These are phyloP conservation scores for Tylopilus sp. DNA, from an alignment of 1,284 basidiomycete species.

Conservation along the genomic window DNA sequence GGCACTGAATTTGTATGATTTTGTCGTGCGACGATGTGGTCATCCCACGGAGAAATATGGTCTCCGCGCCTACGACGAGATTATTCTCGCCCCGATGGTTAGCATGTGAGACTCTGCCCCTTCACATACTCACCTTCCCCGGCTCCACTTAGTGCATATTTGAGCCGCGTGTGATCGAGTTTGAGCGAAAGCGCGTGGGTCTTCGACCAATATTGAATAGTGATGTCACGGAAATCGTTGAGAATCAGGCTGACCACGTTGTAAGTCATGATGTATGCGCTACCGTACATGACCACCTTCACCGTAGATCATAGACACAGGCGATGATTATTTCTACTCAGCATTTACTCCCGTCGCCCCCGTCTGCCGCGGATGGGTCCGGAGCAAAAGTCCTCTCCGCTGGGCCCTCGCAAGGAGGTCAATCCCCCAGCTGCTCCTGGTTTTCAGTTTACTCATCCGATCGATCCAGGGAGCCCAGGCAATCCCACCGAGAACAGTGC, in stretches of 20 bases:
- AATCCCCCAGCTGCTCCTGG: not conserved
- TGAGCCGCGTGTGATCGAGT: conserved; percentile 88
- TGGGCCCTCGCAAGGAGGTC: conserved; percentile 30
- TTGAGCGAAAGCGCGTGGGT: conserved; percentile 68
- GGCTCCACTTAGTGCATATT: conserved; percentile 76
- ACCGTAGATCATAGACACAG: conserved; percentile 51
- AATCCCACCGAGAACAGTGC: conserved; percentile 26
- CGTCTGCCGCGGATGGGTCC: conserved; percentile 25
- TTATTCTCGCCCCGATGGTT: conserved; percentile 92
- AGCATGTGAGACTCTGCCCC: conserved; percentile 18
- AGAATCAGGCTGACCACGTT: conserved; percentile 58
- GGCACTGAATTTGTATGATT: conserved; percentile 85
- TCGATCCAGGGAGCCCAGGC: conserved; percentile 22
- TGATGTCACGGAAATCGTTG: conserved; percentile 68
- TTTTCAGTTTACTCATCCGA: not conserved
- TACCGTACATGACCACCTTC: not conserved
- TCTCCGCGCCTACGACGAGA: conserved; percentile 92
- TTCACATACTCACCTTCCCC: conserved; percentile 5
- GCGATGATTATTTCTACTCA: conserved; percentile 86
- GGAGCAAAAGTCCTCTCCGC: conserved; percentile 17
- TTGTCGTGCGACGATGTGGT: conserved; percentile 76
- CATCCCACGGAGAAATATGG: conserved; percentile 84
- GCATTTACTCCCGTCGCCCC: conserved; percentile 56
- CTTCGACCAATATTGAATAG: conserved; percentile 45
- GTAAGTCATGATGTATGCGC: conserved; percentile 39